Percentiles rank a stretch among this genome's conserved stretches.
Conservation (phyloP, 805 yeast genomes). For the Nakazawaea holstii region DNA sequence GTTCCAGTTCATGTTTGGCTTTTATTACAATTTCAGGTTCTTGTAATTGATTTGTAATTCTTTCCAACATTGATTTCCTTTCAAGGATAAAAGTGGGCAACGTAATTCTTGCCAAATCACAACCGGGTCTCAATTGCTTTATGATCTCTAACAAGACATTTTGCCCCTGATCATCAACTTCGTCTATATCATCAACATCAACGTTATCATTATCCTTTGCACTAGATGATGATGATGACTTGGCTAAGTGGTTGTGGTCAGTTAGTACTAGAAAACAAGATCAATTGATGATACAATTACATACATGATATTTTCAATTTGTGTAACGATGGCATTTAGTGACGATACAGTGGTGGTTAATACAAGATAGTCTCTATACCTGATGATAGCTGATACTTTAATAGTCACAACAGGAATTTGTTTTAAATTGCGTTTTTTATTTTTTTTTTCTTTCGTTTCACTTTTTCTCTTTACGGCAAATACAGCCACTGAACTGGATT, state of each 20-base stretch:
- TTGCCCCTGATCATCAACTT: slow-evolving; percentile 86
- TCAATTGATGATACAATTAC: too few relatives aligned
- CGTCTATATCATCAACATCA: slow-evolving; percentile 75
- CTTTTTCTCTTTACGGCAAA: too few relatives aligned
- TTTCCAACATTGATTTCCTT: slow-evolving; percentile 92
- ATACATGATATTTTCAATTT: slow-evolving; percentile 10
- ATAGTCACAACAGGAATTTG: too few relatives aligned
- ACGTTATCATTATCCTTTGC: slow-evolving; percentile 8
- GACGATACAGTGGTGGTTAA: not conserved
- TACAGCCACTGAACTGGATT: not conserved
- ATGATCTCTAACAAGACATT: slow-evolving; percentile 82
- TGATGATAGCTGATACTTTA: too few relatives aligned
- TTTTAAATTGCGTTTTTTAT: not conserved
- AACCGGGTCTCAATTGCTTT: slow-evolving; percentile 87
- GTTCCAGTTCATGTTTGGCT: slow-evolving; percentile 59
- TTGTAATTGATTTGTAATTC: slow-evolving; percentile 83
- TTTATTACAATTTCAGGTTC: slow-evolving; percentile 70
- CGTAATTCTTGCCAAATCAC: slow-evolving; percentile 85
- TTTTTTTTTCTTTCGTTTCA: not conserved
- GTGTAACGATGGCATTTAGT: slow-evolving; percentile 11
- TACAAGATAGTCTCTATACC: too few relatives aligned
- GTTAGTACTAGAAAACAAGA: too few relatives aligned
- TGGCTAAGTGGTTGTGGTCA: too few relatives aligned
- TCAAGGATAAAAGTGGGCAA: slow-evolving; percentile 93
- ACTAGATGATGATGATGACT: not conserved